phyloP scores from a whole-genome alignment of 805 yeast species.

The Lipomyces japonicus region DNA sequence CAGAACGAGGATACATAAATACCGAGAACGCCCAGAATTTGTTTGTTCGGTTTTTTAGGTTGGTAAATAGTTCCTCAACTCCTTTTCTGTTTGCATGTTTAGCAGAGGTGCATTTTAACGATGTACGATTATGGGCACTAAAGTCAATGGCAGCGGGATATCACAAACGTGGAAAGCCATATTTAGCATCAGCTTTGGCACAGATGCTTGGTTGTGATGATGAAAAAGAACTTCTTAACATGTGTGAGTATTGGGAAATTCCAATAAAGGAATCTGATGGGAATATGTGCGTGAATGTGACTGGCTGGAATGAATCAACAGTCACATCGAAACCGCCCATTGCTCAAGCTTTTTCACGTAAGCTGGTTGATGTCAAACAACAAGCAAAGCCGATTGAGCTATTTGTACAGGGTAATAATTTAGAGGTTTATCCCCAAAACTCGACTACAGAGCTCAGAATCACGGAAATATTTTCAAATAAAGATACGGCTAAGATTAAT shows the following conservation, averaged over 20 bases:
- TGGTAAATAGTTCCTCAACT: constrained; percentile 47
- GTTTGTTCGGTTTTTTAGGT: constrained; percentile 61
- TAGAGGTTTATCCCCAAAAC: constrained; percentile 10
- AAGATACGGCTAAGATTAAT: no score
- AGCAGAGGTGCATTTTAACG: constrained; percentile 75
- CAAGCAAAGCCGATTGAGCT: constrained; percentile 32
- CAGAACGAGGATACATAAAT: constrained; percentile 47
- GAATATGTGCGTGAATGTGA: constrained; percentile 42
- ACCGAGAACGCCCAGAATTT: constrained; percentile 59
- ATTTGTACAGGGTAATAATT: constrained; percentile 43
- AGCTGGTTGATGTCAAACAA: constrained; percentile 43
- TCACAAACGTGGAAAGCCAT: constrained; percentile 69
- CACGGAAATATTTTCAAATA: no score
- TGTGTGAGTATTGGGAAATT: constrained; percentile 63
- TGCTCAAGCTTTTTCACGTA: constrained; percentile 46
- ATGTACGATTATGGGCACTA: constrained; percentile 69
- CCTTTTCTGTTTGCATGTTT: constrained; percentile 72
- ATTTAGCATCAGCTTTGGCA: constrained; percentile 48
- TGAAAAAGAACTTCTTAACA: constrained; percentile 49
- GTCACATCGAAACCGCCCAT: constrained; percentile 42
- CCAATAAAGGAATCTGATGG: constrained; percentile 42
- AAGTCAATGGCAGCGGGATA: constrained; percentile 48
- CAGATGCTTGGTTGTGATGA: constrained; percentile 64
- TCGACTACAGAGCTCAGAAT: no score
- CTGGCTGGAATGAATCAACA: constrained; percentile 40